These are phyloP conservation scores for Gigaspora rosea DNA, from an alignment of 192 early-diverging fungal genomes.

Conservation along the genomic window DNA sequence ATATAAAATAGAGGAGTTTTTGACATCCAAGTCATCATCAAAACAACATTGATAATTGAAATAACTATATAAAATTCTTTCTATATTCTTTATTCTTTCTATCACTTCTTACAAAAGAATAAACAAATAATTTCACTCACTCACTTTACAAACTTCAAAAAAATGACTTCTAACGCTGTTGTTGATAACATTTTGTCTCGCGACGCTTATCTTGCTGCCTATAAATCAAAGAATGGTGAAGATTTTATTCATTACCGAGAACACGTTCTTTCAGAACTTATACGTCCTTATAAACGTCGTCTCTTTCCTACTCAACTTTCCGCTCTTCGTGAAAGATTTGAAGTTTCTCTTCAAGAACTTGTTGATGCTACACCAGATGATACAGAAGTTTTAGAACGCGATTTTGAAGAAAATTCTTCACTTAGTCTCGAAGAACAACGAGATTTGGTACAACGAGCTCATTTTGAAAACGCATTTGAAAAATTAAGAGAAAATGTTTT, in stretches of 20 bases:
- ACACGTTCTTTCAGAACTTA: conserved; percentile 11
- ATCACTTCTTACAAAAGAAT: too few relatives aligned
- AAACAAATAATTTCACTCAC: too few relatives aligned
- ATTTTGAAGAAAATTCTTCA: not conserved
- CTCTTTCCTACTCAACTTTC: conserved; percentile 22
- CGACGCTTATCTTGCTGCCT: not conserved
- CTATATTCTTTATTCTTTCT: too few relatives aligned
- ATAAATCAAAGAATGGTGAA: not conserved
- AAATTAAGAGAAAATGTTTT: conserved; percentile 7
- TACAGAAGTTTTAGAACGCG: not conserved
- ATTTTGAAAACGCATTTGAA: conserved; percentile 20
- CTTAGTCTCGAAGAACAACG: conserved; percentile 20
- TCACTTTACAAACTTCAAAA: not conserved
- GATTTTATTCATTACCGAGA: conserved; percentile 12
- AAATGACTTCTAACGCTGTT: not conserved
- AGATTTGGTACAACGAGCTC: not conserved
- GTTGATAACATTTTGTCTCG: conserved; percentile 9
- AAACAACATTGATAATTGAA: too few relatives aligned
- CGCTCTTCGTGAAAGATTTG: conserved; percentile 15
- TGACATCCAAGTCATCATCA: too few relatives aligned
- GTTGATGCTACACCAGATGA: conserved; percentile 11
- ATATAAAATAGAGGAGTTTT: too few relatives aligned
- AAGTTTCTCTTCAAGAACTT: conserved; percentile 24
- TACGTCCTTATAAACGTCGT: not conserved
- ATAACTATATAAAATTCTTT: too few relatives aligned